Evolutionary conservation across 2,329 filamentous ascomycete species (phyloP).

Genomic region (Graphiopsis chlorocephala): DNA sequence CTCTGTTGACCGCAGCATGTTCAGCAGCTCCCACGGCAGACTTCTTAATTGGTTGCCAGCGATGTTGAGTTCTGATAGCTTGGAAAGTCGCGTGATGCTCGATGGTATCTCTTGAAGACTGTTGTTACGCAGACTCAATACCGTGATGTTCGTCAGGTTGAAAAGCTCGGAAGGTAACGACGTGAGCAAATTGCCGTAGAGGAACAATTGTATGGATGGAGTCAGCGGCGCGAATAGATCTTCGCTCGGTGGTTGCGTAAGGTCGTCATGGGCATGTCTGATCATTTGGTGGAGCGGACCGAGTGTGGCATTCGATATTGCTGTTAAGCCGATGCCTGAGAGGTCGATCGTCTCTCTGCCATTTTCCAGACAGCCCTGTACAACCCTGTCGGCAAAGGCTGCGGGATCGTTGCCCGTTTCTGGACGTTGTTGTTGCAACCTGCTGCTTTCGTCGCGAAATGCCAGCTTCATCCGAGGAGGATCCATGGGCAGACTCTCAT

Average conservation of each 20-base stretch:
- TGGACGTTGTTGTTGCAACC: background rate
- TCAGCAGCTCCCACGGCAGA: conserved; percentile 62
- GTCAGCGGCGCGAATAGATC: conserved; percentile 60
- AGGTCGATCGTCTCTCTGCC: conserved; percentile 62
- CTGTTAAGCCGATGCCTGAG: conserved; percentile 52
- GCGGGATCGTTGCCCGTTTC: conserved; percentile 18
- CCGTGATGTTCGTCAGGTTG: conserved; percentile 59
- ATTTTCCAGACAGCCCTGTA: conserved; percentile 45
- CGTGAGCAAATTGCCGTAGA: conserved; percentile 58
- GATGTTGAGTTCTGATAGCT: conserved; percentile 63
- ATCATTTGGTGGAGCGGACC: conserved; percentile 50
- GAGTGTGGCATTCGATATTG: conserved; percentile 57
- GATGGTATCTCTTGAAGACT: conserved; percentile 60
- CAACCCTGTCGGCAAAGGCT: conserved; percentile 23
- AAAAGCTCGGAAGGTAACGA: conserved; percentile 61
- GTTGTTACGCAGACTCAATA: conserved; percentile 66
- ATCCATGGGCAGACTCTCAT: conserved; percentile 27
- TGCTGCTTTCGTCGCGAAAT: conserved; percentile 29
- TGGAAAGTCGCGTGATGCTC: conserved; percentile 56
- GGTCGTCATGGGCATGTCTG: conserved; percentile 27
- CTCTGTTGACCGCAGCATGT: conserved; percentile 47
- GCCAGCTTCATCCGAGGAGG: conserved; percentile 12
- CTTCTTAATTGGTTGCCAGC: conserved; percentile 61
- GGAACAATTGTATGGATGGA: conserved; percentile 59
- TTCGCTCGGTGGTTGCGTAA: conserved; percentile 42